These are phyloP conservation scores for Gracilaria domingensis DNA, from an alignment of 23 red algal species.

Conservation along the genomic window DNA sequence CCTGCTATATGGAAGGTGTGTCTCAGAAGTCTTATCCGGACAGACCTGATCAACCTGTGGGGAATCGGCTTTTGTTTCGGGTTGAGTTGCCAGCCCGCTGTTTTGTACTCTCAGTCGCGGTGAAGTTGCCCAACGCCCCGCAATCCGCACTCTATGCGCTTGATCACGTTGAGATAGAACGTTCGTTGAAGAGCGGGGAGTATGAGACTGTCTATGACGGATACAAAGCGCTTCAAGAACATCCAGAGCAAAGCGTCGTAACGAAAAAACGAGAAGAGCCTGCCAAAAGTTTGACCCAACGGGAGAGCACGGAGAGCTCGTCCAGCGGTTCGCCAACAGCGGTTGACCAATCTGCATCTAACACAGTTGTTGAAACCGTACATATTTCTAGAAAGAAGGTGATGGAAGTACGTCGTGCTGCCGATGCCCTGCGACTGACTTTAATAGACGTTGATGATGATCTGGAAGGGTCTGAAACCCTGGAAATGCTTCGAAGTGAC, in stretches of 20 bases:
- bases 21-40: constrained; percentile 16
- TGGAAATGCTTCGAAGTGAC: background rate
- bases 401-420: constrained; percentile 57
- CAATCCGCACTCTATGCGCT: constrained; percentile 24
- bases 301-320: constrained; percentile 3
- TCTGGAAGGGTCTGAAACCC: background rate
- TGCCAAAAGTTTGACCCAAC: background rate
- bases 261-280: background rate
- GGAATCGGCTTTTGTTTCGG: constrained; percentile 60
- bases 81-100: constrained; percentile 70
- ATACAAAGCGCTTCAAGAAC: constrained; percentile 14
- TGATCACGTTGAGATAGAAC: constrained; percentile 63
- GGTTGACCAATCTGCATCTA: constrained; percentile 34
- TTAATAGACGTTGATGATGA: constrained; percentile 53
- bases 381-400: constrained; percentile 51
- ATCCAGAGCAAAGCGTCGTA: constrained; percentile 1
- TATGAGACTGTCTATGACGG: constrained; percentile 71
- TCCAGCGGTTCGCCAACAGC: constrained; percentile 31
- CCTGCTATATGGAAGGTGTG: constrained; percentile 73
- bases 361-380: background rate
- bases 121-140: constrained; percentile 61
- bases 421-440: constrained; percentile 56
- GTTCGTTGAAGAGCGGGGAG: constrained; percentile 63
- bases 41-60: constrained; percentile 11
- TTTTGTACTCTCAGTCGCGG: constrained; percentile 72